Evolutionary conservation across 768 basidiomycete species (phyloP).

Genomic region (Gymnopilus junonius): DNA sequence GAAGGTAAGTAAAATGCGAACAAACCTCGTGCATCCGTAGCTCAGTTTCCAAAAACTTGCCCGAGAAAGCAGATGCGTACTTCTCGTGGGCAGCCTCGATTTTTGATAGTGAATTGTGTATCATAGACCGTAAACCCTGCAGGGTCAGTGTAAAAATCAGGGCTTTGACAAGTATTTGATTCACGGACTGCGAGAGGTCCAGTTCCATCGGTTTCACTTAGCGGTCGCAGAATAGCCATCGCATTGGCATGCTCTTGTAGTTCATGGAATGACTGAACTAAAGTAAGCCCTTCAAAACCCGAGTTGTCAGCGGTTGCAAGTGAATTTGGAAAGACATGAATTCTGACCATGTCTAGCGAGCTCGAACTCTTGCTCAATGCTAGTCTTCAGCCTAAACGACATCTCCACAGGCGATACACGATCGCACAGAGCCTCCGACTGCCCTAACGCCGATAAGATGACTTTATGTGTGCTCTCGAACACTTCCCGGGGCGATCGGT

Average conservation of each 20-base stretch:
- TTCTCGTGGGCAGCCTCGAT: conserved; percentile 24
- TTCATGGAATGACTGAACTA: conserved; percentile 27
- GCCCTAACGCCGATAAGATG: conserved; percentile 27
- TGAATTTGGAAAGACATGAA: neutral
- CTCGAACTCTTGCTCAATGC: conserved; percentile 24
- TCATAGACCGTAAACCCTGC: conserved; percentile 25
- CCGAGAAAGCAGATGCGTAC: conserved; percentile 18
- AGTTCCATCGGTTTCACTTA: conserved; percentile 17
- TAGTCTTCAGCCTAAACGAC: conserved; percentile 22
- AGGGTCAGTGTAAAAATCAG: neutral
- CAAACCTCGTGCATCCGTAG: conserved; percentile 19
- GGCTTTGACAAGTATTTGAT: neutral
- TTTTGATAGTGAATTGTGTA: conserved; percentile 22
- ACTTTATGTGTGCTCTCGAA: conserved; percentile 33
- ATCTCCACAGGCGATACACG: conserved; percentile 31
- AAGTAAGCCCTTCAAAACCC: conserved; percentile 18
- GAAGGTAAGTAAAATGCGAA: neutral
- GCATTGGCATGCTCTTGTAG: conserved; percentile 20
- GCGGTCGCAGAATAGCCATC: conserved; percentile 19
- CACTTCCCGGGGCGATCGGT: conserved; percentile 17
- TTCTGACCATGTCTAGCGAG: conserved; percentile 26
- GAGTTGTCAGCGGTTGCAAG: neutral
- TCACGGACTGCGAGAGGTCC: conserved; percentile 25
- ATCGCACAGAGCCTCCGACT: conserved; percentile 28
- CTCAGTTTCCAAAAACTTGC: conserved; percentile 7